These are phyloP conservation scores for Globisporangium alternatum DNA, from an alignment of 352 stramenopile species.

Conservation along the genomic window DNA sequence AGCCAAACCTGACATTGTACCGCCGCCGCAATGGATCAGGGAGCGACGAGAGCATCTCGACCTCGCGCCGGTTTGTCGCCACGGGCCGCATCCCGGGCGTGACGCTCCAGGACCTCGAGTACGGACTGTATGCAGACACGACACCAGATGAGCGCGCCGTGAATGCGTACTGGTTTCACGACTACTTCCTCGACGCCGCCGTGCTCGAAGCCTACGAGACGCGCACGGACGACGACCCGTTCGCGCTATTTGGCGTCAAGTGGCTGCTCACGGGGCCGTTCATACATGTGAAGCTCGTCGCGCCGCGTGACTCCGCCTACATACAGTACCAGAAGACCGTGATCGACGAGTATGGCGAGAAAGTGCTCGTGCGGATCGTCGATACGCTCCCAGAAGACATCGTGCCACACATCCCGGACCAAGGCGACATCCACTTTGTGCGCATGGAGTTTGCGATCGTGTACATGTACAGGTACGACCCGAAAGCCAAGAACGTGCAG, in stretches of 20 bases:
- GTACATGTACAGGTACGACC: constrained; percentile 63
- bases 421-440: constrained; percentile 47
- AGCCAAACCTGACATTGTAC: constrained; percentile 53
- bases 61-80: constrained; percentile 43
- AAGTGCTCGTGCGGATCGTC: constrained; percentile 61
- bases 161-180: constrained; percentile 52
- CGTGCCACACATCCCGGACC: constrained; percentile 25
- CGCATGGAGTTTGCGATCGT: constrained; percentile 52
- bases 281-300: constrained; percentile 44
- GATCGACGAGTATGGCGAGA: constrained; percentile 34
- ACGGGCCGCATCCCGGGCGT: constrained; percentile 54
- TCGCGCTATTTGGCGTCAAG: constrained; percentile 78
- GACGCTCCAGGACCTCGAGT: constrained; percentile 62
- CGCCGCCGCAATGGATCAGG: constrained; percentile 9
- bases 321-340: constrained; percentile 62
- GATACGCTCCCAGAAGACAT: constrained; percentile 53
- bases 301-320: constrained; percentile 54
- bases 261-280: constrained; percentile 58
- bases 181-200: constrained; percentile 67
- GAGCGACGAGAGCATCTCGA: constrained; percentile 15
- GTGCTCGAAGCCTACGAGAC: constrained; percentile 62
- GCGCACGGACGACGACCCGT: constrained; percentile 56
- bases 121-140: constrained; percentile 67
- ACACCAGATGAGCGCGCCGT: constrained; percentile 63
- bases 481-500: constrained; percentile 48